Percentiles rank a stretch among this genome's conserved stretches.
These are phyloP conservation scores for Pichia nakasei DNA, from an alignment of 805 yeast species.

Conservation along the genomic window DNA sequence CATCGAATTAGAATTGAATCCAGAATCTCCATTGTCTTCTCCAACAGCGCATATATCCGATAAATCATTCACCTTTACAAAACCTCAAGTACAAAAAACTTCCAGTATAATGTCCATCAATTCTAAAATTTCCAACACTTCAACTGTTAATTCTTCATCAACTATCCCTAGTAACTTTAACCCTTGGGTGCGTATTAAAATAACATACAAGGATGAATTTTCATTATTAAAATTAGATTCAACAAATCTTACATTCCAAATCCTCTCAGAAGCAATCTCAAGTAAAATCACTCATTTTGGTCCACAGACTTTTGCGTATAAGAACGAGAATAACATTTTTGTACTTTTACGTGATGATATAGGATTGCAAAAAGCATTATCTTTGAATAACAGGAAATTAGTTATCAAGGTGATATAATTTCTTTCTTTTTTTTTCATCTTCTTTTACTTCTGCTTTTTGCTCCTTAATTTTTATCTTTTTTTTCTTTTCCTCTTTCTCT, in stretches of 20 bases:
- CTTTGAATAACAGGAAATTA: slow-evolving; percentile 9
- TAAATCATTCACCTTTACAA: background rate
- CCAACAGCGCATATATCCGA: background rate
- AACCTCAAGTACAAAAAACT: background rate
- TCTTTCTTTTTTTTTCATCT: too few species aligned
- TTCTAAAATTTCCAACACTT: background rate
- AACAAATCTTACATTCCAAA: background rate
- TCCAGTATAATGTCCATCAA: background rate
- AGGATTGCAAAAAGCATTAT: slow-evolving; percentile 11
- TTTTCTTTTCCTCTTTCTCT: background rate
- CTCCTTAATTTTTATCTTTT: background rate
- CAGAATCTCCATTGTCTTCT: background rate
- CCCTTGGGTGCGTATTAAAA: slow-evolving; percentile 7
- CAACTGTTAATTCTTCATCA: too few species aligned
- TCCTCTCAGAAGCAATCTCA: slow-evolving; percentile 7
- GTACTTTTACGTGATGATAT: slow-evolving; percentile 13
- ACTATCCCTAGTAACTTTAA: background rate
- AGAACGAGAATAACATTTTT: slow-evolving; percentile 12
- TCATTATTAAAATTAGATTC: slow-evolving; percentile 5
- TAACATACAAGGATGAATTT: slow-evolving; percentile 13
- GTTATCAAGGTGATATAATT: slow-evolving; percentile 8
- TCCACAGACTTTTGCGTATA: slow-evolving; percentile 13
- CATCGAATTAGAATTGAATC: background rate
- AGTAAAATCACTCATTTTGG: slow-evolving; percentile 9
- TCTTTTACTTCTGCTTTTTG: background rate